A percentile compares a stretch with the other conserved stretches of the same genome.
Conservation (phyloP, 2,329 filamentous ascomycete genomes). For the Fusarium newnesense region DNA sequence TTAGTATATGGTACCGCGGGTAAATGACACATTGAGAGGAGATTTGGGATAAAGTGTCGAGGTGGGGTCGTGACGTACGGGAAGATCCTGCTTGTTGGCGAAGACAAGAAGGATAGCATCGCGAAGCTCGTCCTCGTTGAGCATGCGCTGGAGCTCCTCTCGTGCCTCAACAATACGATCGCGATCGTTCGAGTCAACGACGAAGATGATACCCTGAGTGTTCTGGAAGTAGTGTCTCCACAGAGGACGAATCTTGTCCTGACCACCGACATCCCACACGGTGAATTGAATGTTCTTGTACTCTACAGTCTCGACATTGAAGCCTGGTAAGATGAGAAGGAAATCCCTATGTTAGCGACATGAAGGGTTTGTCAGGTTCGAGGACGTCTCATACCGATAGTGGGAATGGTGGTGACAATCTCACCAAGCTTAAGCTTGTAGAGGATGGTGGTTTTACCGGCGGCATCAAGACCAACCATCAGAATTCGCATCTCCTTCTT, state of each 20-base stretch:
- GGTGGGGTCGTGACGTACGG: slow-evolving; percentile 69
- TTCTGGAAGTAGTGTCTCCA: slow-evolving; percentile 99
- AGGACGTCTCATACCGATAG: slow-evolving; percentile 74
- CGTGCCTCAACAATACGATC: slow-evolving; percentile 97
- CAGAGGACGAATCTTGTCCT: slow-evolving; percentile 99
- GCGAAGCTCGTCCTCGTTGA: slow-evolving; percentile 98
- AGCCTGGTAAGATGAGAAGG: slow-evolving; percentile 66
- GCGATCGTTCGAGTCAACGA: slow-evolving; percentile 98
- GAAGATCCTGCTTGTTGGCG: slow-evolving; percentile 99
- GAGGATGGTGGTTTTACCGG: slow-evolving; percentile 99
- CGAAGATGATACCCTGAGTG: slow-evolving; percentile 99
- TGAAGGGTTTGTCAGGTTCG: not conserved
- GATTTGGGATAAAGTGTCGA: slow-evolving; percentile 11
- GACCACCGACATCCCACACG: slow-evolving; percentile 99
- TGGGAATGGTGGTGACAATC: slow-evolving; percentile 99
- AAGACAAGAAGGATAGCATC: slow-evolving; percentile 97
- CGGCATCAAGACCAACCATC: slow-evolving; percentile 99
- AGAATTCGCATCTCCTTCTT: slow-evolving; percentile 99
- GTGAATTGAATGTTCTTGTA: slow-evolving; percentile 99
- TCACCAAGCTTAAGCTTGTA: slow-evolving; percentile 99
- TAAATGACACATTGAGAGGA: slow-evolving; percentile 2
- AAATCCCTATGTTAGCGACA: slow-evolving; percentile 36
- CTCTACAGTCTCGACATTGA: slow-evolving; percentile 99
- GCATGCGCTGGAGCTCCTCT: slow-evolving; percentile 96
- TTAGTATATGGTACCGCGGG: slow-evolving; percentile 30